Base-by-base conservation (phyloP, 2,329 filamentous ascomycete species). In the Hortaea werneckii region DNA sequence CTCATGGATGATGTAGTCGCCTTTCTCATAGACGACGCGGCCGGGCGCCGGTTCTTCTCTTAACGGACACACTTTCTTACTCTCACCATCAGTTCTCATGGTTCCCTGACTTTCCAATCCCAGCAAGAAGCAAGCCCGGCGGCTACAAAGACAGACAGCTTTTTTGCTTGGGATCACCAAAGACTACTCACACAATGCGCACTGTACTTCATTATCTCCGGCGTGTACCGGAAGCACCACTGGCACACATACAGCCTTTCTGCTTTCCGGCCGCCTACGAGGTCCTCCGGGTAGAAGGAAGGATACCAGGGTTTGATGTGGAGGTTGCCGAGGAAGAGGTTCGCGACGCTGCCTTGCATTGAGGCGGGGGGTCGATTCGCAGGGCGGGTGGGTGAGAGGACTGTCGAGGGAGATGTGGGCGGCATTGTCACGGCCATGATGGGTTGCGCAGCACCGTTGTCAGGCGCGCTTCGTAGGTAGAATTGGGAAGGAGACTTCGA, bases 171-270 rank as follows among this genome's bases (percentile, higher is more conserved):
- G 41, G 40, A 42, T 28, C 39, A 37, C 46, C 13, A 29, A 42
- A 12, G 32, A 10, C 32, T 6, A 57, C 65, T 49, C 53, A 70
- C 67, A 56, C 67, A 58, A 61, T 75, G 72, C 26, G 66, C 68
- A 46, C 74, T 54, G 53, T 68, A 75, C 44, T 63, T 65, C 53
- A 70, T 64, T 29, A 74, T 57, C 55, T 76, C 72, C 40, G 66
- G 67, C n/a, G 83, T 84, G 66, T 98, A 98, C 62, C 89, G 90
- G 73, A 96, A 96, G 70, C 92, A 98, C 73, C 80, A 84, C 30
- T 86, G 83, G 62, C 92, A 98, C 30, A 96, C 85, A 57, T 89
- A 94, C 6, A 96, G 70, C 46, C 81, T 61, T 27, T 73, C 69
- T 10, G 65, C 56, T 44, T 62, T 62, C 42, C 65, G 53, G 5